Evolutionary conservation across 1,284 basidiomycete species (phyloP), one percentile per base, ranked within the genome.

Genomic region (Boletus sp.): DNA sequence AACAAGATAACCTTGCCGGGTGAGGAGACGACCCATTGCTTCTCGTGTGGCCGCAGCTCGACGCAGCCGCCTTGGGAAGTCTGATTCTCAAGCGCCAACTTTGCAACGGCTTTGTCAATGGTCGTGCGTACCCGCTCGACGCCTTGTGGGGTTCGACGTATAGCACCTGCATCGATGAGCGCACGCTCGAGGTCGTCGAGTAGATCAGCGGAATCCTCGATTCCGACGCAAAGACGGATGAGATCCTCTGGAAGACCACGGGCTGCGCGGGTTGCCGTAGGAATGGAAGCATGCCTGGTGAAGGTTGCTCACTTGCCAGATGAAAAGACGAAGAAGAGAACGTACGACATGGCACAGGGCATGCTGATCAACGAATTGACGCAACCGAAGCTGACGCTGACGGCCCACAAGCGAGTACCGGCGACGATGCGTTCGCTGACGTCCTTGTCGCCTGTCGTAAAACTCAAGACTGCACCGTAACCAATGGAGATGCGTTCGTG

Each of bases 321-420:
- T 22, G 45, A 56, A 45, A 41, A 40, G 41, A 46, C 41, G 41
- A 50, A 49, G 22, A 42, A 46, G 42, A 33, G 34, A 43, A 82
- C 92, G 72, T 69, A 95, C 93, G 93, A 96, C 96, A 99, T 99
- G 58, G 94, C 84, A 69, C 96, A 99, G 37, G 96, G 96, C 96
- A 99, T 99, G 59, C 91, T 94, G 71, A 99, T 99, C 65, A 99
- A 72, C 64, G 89, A 93, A 75, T 99, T 99, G 58, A 99, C 94
- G 57, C 92, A 94, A 26, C 96, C 96, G 66, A 99, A 99, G 60
- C 91, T 94, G 59, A 99, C 96, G 55, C 88, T 93, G 64, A 99
- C 97, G 27, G 95, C 93, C 94, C 95, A 99, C 26, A 99, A 73
- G 41, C 92, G 79, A 8, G 95, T 91, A 1, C 86, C 88, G 6